Evolutionary conservation across 2,329 filamentous ascomycete genomes (phyloP), one percentile per base, ranked within the genome.

Genomic region (Aspergillus pseudoviridinutans): DNA sequence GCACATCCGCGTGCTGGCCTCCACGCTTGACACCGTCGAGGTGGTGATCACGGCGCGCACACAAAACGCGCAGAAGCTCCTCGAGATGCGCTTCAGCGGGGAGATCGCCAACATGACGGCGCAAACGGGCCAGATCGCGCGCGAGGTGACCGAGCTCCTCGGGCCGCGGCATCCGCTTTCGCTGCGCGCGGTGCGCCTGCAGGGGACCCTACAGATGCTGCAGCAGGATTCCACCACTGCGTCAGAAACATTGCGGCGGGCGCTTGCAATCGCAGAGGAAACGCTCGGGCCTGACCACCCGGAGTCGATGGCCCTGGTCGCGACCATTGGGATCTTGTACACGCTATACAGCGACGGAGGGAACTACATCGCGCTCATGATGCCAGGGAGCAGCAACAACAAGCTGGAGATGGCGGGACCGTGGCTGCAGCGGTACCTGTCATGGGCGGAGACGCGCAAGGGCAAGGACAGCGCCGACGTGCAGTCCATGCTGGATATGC

Each of bases 221-320:
- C 53, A 60, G 3, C 58, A 66, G 10, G 58, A 62, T 50, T 58
- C 51, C 4, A 56, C 64, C 14, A 57, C 60, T 14, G 62, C 69
- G 0, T 70, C 66, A 2, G 69, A 72, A 52, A 69, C 65, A 0
- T 56, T 71, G n/a, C 68, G 69, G 0, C 69, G 68, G 10, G 68
- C 66, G 6, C 63, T 72, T 1, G 60, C 69, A 1, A 63, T 58
- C 6, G 65, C 67, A 0, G 69, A 72, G 32, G 69, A 72, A 52
- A 44, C 55, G 0, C 52, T 71, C 0, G 69, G 69, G 0, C 50
- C 64, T 0, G 66, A 70, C 2, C 66, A 71, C 42, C 58, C 66
- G 0, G 59, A 68, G 25, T 69, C 66, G 0, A 63, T 71, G 59
- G 61, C 58, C 5, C 66, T 69, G 12, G 67, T 72, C 8, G 62